Base-by-base conservation (phyloP, 768 basidiomycete genomes). In the Tricholoma sp. region DNA sequence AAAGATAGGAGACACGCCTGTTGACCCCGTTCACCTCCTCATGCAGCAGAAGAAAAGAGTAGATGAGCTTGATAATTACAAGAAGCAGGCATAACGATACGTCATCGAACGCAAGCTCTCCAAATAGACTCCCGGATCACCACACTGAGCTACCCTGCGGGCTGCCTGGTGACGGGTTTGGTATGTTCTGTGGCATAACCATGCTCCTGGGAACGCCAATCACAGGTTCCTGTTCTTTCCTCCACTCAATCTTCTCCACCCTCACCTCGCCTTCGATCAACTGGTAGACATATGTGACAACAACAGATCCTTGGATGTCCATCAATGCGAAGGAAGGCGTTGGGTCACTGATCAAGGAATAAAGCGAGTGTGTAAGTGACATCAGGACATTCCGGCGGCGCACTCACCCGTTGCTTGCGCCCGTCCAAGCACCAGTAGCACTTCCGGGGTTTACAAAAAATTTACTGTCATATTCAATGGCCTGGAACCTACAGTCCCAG, bases 371-470 rank as follows among this genome's bases (percentile, higher is more conserved):
- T 55, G 41, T 9, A n/a, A 39, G 41, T 19, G 27, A 24, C 53
- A 45, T 21, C 31, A 19, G 21, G 35, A 10, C 16, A 7, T 8
- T 54, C 7, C 32, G 51, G 27, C 27, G 21, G 37, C 43, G 18
- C 18, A 71, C 80, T 54, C 64, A 88, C 89, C 82, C 84, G 58
- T 81, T 85, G 61, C 79, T 83, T 5, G 81, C 72, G 0, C 93
- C 91, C 34, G 87, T 84, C 94, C 94, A 98, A 35, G 95, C 95
- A 34, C 96, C 96, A 2, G 92, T 95, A 0, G 93, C 96, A 3
- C 89, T 91, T 1, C 96, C 96, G 2, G 95, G 96, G 68, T 98
- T 97, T 45, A 98, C 83, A 67, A 98, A 98, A 79, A 98, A 99
- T 56, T 88, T 83, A 57, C 85, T 83, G 60, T 94, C 93, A 65